These are phyloP conservation scores for Akanthomyces uredinophilus DNA, from an alignment of 2,329 filamentous ascomycete genomes.

Conservation along the genomic window DNA sequence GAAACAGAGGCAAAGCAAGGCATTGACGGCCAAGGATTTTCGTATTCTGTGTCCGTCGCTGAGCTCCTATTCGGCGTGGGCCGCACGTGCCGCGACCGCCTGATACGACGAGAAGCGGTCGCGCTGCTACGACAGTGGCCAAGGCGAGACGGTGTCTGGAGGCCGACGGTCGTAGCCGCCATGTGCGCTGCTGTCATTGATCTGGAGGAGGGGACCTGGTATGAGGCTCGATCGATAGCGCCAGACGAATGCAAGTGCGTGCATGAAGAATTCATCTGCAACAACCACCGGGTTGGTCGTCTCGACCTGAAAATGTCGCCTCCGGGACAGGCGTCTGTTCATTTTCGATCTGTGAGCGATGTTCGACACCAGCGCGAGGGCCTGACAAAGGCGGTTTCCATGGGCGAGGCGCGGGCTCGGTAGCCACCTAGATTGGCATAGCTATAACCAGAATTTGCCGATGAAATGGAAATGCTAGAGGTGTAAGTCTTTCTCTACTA, in stretches of 20 bases:
- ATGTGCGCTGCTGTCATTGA: constrained; percentile 10
- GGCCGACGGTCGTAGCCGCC: constrained; percentile 1
- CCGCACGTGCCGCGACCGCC: background rate
- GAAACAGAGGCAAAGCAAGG: constrained; percentile 1
- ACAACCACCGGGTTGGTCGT: constrained; percentile 7
- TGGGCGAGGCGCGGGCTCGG: background rate
- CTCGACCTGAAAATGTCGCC: constrained; percentile 5
- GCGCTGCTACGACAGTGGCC: constrained; percentile 7
- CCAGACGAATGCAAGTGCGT: constrained; percentile 2
- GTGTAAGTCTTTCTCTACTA: background rate
- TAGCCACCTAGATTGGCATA: background rate
- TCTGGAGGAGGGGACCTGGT: constrained; percentile 6
- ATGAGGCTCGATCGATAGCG: background rate
- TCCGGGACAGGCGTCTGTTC: background rate
- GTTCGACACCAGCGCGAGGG: constrained; percentile 3
- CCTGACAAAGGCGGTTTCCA: background rate
- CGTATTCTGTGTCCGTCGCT: constrained; percentile 4
- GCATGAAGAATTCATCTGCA: constrained; percentile 5
- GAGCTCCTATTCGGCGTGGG: constrained; percentile 8
- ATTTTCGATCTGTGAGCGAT: constrained; percentile 10
- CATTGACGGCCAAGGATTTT: constrained; percentile 10
- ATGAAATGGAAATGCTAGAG: background rate
- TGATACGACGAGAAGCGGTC: constrained; percentile 6
- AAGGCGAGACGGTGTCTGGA: constrained; percentile 5
- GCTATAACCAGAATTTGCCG: background rate